phyloP scores from a whole-genome alignment of 305 asterid species.

The Fraxinus latifolia region DNA sequence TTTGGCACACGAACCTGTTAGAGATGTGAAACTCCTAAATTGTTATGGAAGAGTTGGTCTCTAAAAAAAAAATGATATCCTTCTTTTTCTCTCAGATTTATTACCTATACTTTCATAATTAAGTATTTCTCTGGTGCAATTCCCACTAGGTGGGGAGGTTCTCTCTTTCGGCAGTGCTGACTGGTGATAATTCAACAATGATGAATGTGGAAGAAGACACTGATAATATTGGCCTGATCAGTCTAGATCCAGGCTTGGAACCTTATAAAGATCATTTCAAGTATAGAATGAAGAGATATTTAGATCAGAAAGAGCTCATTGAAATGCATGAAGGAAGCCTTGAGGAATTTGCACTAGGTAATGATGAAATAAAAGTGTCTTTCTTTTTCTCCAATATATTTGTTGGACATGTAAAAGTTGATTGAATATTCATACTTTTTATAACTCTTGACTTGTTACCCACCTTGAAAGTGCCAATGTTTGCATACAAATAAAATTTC shows the following conservation, averaged over 20 bases:
- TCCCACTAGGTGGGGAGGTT: conserved; percentile 46
- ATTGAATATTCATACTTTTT: conserved; percentile 6
- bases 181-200: conserved; percentile 38
- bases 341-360: conserved; percentile 84
- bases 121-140: conserved; percentile 13
- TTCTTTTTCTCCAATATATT: conserved; percentile 1
- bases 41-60: conserved; percentile 1
- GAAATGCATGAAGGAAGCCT: conserved; percentile 73
- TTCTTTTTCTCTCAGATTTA: conserved; percentile 5
- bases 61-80: not conserved
- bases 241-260: conserved; percentile 60
- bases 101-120: conserved; percentile 18
- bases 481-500: not conserved
- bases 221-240: conserved; percentile 51
- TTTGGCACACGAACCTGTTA: not conserved
- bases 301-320: conserved; percentile 64
- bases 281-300: conserved; percentile 56
- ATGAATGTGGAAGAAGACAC: conserved; percentile 42
- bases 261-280: conserved; percentile 71
- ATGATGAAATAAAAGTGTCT: conserved; percentile 26
- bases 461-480: not conserved
- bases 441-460: conserved; percentile 1
- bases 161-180: conserved; percentile 44
- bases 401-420: conserved; percentile 6
- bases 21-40: not conserved